phyloP scores from a whole-genome alignment of 2,329 filamentous ascomycete species.

The Cladorrhinum sp. region DNA sequence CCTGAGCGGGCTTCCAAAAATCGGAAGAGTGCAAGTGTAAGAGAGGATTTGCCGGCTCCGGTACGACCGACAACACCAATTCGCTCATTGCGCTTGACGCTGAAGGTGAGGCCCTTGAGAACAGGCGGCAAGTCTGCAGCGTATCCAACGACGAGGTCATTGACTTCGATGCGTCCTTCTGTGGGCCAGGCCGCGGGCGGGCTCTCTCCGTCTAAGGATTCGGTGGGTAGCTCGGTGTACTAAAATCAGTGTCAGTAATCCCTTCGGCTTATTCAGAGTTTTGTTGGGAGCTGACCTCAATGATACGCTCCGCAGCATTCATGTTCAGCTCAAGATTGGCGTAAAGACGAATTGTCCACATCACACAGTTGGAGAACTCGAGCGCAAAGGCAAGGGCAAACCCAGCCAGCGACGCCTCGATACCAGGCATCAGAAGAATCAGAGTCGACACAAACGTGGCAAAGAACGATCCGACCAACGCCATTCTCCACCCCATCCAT shows the following conservation, averaged over 20 bases:
- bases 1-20: conserved; percentile 69
- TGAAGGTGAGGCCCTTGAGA: conserved; percentile 66
- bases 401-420: conserved; percentile 68
- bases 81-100: conserved; percentile 63
- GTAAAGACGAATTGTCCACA: conserved; percentile 66
- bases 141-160: conserved; percentile 69
- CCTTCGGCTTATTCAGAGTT: not conserved
- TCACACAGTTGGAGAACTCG: conserved; percentile 62
- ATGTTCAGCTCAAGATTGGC: conserved; percentile 72
- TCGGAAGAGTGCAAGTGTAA: conserved; percentile 73
- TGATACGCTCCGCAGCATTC: conserved; percentile 72
- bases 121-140: conserved; percentile 68
- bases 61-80: conserved; percentile 77
- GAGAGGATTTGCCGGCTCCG: conserved; percentile 72
- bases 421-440: conserved; percentile 57
- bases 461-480: conserved; percentile 66
- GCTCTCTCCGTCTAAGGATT: conserved; percentile 58
- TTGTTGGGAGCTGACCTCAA: conserved; percentile 45
- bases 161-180: conserved; percentile 69
- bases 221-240: conserved; percentile 66
- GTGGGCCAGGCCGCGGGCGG: conserved; percentile 73
- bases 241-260: conserved; percentile 10
- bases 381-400: conserved; percentile 74
- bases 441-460: conserved; percentile 61
- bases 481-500: conserved; percentile 74